These are phyloP conservation scores for Ascochyta koolunga DNA, from an alignment of 2,329 filamentous ascomycete species.

Conservation along the genomic window DNA sequence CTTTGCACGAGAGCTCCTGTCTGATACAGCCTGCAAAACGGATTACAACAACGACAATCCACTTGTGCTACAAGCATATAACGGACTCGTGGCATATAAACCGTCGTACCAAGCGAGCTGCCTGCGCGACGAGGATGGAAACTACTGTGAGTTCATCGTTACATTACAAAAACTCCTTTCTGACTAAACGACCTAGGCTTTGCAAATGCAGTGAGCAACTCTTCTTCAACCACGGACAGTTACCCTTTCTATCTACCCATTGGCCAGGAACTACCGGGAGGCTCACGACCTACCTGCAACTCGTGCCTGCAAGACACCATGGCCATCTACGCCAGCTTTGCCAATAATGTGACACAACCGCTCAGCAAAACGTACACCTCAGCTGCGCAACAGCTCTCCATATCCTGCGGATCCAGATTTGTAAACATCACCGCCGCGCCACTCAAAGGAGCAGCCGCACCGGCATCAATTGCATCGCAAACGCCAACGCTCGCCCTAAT, in stretches of 20 bases:
- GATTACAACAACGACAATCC: conserved; percentile 74
- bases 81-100: conserved; percentile 77
- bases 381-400: conserved; percentile 76
- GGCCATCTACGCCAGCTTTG: conserved; percentile 75
- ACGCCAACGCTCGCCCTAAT: conserved; percentile 41
- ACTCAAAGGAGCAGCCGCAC: conserved; percentile 38
- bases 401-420: conserved; percentile 63
- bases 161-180: not conserved
- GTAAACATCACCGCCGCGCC: conserved; percentile 57
- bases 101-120: conserved; percentile 82
- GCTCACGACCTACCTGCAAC: conserved; percentile 74
- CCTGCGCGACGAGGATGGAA: conserved; percentile 68
- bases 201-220: conserved; percentile 81
- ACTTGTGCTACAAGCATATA: conserved; percentile 74
- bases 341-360: conserved; percentile 68
- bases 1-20: conserved; percentile 70
- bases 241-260: conserved; percentile 88
- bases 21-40: conserved; percentile 68
- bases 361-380: conserved; percentile 71
- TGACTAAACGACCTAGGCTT: conserved; percentile 57
- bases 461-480: conserved; percentile 28
- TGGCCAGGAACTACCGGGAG: conserved; percentile 71
- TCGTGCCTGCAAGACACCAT: conserved; percentile 80
- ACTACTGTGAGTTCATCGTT: conserved; percentile 64
- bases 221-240: conserved; percentile 69